Percentiles rank a stretch among this genome's conserved stretches.
These are phyloP conservation scores for Tuber brumale DNA, from an alignment of 495 filamentous ascomycete species.

Conservation along the genomic window DNA sequence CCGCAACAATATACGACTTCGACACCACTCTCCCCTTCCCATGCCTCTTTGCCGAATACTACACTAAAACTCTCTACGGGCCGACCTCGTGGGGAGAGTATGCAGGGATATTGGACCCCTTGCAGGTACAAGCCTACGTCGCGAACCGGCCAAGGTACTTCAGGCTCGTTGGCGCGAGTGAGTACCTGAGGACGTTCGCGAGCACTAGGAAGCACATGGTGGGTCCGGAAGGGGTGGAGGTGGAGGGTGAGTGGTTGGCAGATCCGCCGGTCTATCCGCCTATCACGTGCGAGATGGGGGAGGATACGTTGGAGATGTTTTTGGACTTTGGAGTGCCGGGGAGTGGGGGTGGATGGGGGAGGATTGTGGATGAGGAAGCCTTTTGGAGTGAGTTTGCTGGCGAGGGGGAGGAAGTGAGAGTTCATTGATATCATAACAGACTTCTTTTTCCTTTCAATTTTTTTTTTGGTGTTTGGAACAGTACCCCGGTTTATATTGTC, in stretches of 20 bases:
- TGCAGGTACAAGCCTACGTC: conserved; percentile 3
- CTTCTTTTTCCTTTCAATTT: not conserved
- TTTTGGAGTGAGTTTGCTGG: conserved; percentile 19
- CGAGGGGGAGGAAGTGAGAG: not conserved
- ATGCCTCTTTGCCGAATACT: conserved; percentile 16
- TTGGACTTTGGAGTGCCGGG: conserved; percentile 12
- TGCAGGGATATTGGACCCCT: not conserved
- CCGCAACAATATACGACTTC: conserved; percentile 35
- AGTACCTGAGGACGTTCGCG: conserved; percentile 26
- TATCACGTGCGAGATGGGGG: conserved; percentile 17
- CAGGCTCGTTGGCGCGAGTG: conserved; percentile 16
- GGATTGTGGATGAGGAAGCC: conserved; percentile 10
- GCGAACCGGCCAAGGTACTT: conserved; percentile 15
- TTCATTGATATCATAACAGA: not conserved
- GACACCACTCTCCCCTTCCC: conserved; percentile 37
- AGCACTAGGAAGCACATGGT: conserved; percentile 36
- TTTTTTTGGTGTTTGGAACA: not conserved
- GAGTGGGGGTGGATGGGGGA: conserved; percentile 17
- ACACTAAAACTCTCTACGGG: conserved; percentile 22
- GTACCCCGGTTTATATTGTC: not conserved
- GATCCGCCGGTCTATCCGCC: conserved; percentile 23
- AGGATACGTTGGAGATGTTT: conserved; percentile 21
- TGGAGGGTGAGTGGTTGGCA: conserved; percentile 10
- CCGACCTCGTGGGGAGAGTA: not conserved
- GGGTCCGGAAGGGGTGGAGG: conserved; percentile 1